Percentiles rank a stretch among this genome's conserved stretches.
These are phyloP conservation scores for Penicillium sp. DNA, from an alignment of 2,329 filamentous ascomycete species.

Conservation along the genomic window DNA sequence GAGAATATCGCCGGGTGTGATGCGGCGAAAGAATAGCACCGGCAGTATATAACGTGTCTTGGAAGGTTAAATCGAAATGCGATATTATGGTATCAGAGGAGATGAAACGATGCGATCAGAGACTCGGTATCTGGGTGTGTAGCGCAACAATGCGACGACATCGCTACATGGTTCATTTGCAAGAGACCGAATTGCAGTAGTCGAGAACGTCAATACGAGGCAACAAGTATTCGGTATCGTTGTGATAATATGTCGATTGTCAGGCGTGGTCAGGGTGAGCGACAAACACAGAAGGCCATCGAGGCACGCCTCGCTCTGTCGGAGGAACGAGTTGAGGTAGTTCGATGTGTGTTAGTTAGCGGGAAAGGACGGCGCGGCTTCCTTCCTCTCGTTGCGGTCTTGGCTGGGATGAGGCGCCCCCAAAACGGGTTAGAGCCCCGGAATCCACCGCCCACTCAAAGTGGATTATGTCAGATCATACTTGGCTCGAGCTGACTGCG, in stretches of 20 bases:
- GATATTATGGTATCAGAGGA: neutral
- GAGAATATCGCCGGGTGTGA: neutral
- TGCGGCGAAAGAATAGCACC: neutral
- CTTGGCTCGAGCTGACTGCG: too few relatives aligned
- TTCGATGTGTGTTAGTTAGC: neutral
- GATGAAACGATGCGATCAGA: neutral
- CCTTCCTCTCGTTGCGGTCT: neutral
- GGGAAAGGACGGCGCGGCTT: neutral
- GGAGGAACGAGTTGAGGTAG: neutral
- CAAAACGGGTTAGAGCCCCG: neutral
- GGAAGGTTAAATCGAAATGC: neutral
- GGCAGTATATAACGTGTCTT: neutral
- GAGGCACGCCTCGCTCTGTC: neutral
- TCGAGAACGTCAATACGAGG: neutral
- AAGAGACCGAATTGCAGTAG: neutral
- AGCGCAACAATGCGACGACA: constrained; percentile 15
- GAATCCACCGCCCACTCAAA: neutral
- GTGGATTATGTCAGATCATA: neutral
- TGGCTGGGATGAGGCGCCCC: neutral
- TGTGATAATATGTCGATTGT: neutral
- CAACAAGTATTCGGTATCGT: neutral
- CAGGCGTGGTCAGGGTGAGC: neutral
- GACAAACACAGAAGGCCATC: neutral
- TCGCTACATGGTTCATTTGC: constrained; percentile 13
- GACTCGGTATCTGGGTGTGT: neutral